Base-by-base conservation (phyloP, 495 filamentous ascomycete species). In the Hypoxylon subgilvum region DNA sequence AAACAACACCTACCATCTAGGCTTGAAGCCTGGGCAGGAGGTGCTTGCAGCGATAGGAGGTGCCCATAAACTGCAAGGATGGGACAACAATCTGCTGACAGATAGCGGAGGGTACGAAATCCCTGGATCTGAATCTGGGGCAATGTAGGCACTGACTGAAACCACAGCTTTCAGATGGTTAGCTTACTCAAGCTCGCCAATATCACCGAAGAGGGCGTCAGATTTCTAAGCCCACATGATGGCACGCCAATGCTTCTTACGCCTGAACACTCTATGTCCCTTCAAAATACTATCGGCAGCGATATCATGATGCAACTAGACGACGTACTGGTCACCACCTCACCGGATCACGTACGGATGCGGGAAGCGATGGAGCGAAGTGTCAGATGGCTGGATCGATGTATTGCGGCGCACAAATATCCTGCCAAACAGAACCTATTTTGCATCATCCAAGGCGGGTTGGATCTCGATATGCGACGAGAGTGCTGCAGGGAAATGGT, bases 301-400 rank as follows among this genome's bases (percentile, higher is more conserved):
- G 94, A 99, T 76, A 97, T 99, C 65, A 96, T 97, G 23, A 97
- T 99, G 95, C 95, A 97, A 72, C 83, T 99, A 6, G 94, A 99
- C 75, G 94, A 99, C 69, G 95, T 99, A 30, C 87, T 97, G 43
- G 92, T 88, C 16, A 96, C 95, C 7, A 97, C 94, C 0, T 96
- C 92, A 0, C 92, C 93, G 3, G 93, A 97, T 72, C 76, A 83
- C 34, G 80, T 73, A 16, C 84, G 95, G 45, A 97, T 99, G 83
- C 82, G 86, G 57, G 91, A 96, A 73, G 94, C 94, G 9, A 97
- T 96, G 92, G 82, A 92, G 63, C 88, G 94, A 32, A 96, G 91
- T 30, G 84, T 99, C n/a, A 84, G 95, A n/a, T 99, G 95, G 95
- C 81, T 99, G 10, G 94, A 99, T 72, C 88, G 94, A 2, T 97